Percentiles rank a stretch among this genome's conserved stretches.
Conservation (phyloP, 2,329 filamentous ascomycete species). For the Metarhizium anisopliae region DNA sequence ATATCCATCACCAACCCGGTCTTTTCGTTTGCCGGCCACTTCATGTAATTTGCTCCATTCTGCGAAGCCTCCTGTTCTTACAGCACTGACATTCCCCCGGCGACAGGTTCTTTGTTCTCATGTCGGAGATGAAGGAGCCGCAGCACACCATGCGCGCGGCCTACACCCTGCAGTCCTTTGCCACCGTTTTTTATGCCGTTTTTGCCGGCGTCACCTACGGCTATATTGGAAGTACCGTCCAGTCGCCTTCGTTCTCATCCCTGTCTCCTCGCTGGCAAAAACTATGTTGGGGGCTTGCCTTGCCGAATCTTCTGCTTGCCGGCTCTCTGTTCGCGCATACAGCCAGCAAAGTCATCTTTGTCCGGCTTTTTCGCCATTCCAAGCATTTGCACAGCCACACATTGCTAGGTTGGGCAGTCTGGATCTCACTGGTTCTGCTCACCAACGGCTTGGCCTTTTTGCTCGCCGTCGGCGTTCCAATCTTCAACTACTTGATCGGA, state of each 20-base stretch:
- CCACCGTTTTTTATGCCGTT: constrained; percentile 40
- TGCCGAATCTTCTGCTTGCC: constrained; percentile 41
- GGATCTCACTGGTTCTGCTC: constrained; percentile 35
- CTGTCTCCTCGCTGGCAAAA: constrained; percentile 36
- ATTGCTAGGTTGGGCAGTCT: constrained; percentile 34
- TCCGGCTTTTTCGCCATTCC: constrained; percentile 36
- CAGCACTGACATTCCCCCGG: neutral
- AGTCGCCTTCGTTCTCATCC: constrained; percentile 38
- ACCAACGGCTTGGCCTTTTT: constrained; percentile 35
- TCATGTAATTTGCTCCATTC: constrained; percentile 24
- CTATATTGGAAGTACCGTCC: constrained; percentile 36
- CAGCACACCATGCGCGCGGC: constrained; percentile 42
- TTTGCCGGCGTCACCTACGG: constrained; percentile 42
- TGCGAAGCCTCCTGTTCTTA: neutral
- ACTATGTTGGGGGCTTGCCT: constrained; percentile 38
- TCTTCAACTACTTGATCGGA: constrained; percentile 44
- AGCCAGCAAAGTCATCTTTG: constrained; percentile 41
- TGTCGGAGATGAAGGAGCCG: constrained; percentile 43
- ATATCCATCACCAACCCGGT: constrained; percentile 34
- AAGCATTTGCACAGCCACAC: constrained; percentile 39
- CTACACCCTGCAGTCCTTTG: constrained; percentile 38
- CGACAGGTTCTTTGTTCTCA: constrained; percentile 38
- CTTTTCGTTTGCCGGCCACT: constrained; percentile 43
- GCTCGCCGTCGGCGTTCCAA: constrained; percentile 38
- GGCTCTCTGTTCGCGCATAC: constrained; percentile 41